phyloP scores from a whole-genome alignment of 1,284 basidiomycete species.

The Ganoderma multipileum region DNA sequence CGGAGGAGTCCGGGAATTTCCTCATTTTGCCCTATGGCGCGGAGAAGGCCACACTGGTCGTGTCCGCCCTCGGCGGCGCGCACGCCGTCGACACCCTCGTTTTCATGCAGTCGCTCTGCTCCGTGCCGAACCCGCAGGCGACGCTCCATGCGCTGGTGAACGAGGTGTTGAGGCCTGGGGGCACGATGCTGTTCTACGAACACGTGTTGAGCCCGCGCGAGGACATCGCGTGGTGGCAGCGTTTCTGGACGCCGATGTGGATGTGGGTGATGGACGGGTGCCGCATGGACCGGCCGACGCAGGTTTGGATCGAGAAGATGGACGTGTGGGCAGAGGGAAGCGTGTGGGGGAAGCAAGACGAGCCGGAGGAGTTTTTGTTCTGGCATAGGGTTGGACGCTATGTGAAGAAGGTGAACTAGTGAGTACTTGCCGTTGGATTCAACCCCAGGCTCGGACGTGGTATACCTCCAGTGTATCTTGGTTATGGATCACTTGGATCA shows the following conservation, averaged over 20 bases:
- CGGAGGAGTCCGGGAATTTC: constrained; percentile 52
- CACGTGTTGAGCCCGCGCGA: constrained; percentile 59
- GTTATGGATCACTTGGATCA: background rate
- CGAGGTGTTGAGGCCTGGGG: constrained; percentile 63
- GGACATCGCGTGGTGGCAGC: constrained; percentile 72
- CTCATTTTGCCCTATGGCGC: constrained; percentile 61
- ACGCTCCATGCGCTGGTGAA: constrained; percentile 51
- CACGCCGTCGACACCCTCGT: constrained; percentile 59
- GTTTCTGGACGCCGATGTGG: constrained; percentile 75
- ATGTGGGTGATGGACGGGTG: constrained; percentile 32
- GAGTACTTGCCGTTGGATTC: background rate
- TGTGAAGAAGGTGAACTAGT: constrained; percentile 45
- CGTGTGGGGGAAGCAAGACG: constrained; percentile 51
- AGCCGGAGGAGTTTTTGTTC: constrained; percentile 58
- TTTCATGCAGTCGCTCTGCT: constrained; percentile 66
- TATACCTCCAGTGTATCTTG: background rate
- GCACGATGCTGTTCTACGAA: constrained; percentile 67
- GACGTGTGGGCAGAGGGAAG: constrained; percentile 50
- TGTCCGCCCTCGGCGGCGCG: constrained; percentile 44
- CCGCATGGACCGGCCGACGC: constrained; percentile 52
- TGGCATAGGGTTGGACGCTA: constrained; percentile 63
- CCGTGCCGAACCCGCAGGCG: constrained; percentile 56
- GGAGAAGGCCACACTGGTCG: constrained; percentile 49
- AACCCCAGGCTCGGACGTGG: background rate
- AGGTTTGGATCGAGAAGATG: constrained; percentile 56